Evolutionary conservation across 768 basidiomycete genomes (phyloP).

Genomic region (Trametopsis cervina): DNA sequence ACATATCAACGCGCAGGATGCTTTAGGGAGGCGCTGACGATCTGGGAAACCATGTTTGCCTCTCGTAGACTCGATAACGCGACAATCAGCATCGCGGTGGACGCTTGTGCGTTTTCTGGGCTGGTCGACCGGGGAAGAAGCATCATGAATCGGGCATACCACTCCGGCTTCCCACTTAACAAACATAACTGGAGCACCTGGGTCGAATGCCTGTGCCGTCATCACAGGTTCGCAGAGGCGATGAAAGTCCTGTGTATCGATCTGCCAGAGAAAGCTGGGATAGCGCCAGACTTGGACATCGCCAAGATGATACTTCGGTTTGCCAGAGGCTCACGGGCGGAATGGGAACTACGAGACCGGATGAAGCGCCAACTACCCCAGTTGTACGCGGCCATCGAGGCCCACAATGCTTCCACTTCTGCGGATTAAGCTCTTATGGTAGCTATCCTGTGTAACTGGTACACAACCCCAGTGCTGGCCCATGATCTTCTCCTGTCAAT

Average conservation of each 20-base stretch:
- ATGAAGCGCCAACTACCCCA: conserved; percentile 36
- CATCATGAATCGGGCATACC: conserved; percentile 24
- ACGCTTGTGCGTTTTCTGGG: conserved; percentile 67
- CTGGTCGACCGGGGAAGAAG: not conserved
- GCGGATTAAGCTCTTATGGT: no score
- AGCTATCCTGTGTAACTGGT: no score
- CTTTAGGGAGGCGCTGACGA: conserved; percentile 61
- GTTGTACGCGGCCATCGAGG: conserved; percentile 22
- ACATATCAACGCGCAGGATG: conserved; percentile 77
- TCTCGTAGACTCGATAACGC: conserved; percentile 50
- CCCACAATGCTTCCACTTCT: no score
- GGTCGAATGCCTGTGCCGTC: conserved; percentile 81
- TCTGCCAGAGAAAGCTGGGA: conserved; percentile 43
- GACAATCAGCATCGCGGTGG: conserved; percentile 78
- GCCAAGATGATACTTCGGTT: conserved; percentile 50
- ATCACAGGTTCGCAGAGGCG: conserved; percentile 61
- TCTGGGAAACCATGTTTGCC: conserved; percentile 73
- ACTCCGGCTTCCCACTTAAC: conserved; percentile 47
- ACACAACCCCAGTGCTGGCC: no score
- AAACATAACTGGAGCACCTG: conserved; percentile 73
- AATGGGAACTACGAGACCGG: conserved; percentile 38
- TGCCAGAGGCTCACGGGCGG: conserved; percentile 35
- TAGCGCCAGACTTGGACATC: conserved; percentile 43
- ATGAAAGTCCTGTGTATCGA: conserved; percentile 53
- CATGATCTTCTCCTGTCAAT: no score